Base-by-base conservation (phyloP, 192 early-diverging fungal species). In the Linnemannia hyalina region DNA sequence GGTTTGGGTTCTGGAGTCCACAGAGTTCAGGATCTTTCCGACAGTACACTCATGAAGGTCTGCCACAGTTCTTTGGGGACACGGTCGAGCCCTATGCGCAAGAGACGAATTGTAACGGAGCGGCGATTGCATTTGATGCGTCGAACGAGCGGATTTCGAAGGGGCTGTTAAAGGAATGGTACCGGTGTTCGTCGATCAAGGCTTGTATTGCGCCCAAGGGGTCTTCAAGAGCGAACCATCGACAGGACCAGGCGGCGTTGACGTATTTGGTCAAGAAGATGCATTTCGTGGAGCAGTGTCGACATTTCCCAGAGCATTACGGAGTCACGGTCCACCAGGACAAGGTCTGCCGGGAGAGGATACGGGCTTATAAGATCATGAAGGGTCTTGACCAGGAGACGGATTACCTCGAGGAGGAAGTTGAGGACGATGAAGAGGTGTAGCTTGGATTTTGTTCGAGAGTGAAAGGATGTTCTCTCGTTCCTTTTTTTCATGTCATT, bases 171-270 rank as follows among this genome's bases (percentile, higher is more conserved):
- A 49, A 74, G 35, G 85, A 88, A 23, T 92, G 90, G 90, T 90
- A 87, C 47, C 75, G 82, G 1, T 93, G 90, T 79, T 91, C 85
- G 16, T 32, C 79, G 3, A 75, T 70, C 54, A 89, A 90, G 68
- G 71, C 73, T 1, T 92, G 92, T 73, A 91, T 93, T 32, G 92
- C 92, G 3, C 92, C 92, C n/a, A 55, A 63, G 54, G 92, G 92
- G 6, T 91, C 90, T 18, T 85, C 77, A 47, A 73, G 92, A 18
- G 54, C 72, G 29, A 92, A 92, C 65, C 92, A 92, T 79, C 84
- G 92, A 15, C 92, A 92, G 81, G 92, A 92, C 44, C 92, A 92
- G 68, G 89, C 92, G 8, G 90, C 82, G 10, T 68, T 92, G 52
- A 91, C 92, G 11, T 90, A 88, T 76, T 60, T 92, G 18, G 90